phyloP scores from a whole-genome alignment of 2,329 filamentous ascomycete species.

The Talaromyces funiculosus region DNA sequence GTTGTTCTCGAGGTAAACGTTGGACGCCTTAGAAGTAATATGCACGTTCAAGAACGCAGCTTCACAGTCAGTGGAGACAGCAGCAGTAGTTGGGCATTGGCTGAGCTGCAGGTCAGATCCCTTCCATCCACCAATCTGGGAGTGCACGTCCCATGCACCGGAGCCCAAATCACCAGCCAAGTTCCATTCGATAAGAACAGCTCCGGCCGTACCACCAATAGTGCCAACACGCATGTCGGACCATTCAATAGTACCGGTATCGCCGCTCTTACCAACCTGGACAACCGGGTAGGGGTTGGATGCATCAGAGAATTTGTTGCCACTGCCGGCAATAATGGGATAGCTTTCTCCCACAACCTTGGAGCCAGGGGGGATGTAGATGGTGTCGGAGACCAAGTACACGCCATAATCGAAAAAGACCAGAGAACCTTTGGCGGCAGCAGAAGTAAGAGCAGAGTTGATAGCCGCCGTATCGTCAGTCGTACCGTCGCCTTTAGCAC shows the following conservation, averaged over 20 bases:
- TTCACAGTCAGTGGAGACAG: constrained; percentile 28
- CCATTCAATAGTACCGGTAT: constrained; percentile 62
- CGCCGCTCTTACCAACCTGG: constrained; percentile 59
- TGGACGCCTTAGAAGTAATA: constrained; percentile 28
- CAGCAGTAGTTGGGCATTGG: constrained; percentile 41
- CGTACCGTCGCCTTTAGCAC: constrained; percentile 52
- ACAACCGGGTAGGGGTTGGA: constrained; percentile 59
- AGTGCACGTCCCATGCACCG: constrained; percentile 56
- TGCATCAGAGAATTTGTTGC: constrained; percentile 52
- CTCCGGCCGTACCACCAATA: constrained; percentile 60
- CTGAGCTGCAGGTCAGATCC: constrained; percentile 43
- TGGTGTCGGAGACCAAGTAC: constrained; percentile 45
- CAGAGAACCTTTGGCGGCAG: constrained; percentile 45
- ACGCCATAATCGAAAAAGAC: constrained; percentile 54
- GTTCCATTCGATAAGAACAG: constrained; percentile 69
- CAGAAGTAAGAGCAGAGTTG: constrained; percentile 63
- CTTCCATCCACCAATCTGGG: constrained; percentile 47
- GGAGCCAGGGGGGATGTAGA: constrained; percentile 45
- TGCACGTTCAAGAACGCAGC: constrained; percentile 36
- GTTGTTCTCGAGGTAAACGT: constrained; percentile 46
- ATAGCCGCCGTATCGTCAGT: constrained; percentile 86
- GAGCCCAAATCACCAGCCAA: constrained; percentile 46
- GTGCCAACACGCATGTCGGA: constrained; percentile 68
- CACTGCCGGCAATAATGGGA: constrained; percentile 52
- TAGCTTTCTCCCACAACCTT: constrained; percentile 53